Percentiles rank a stretch among this genome's conserved stretches.
These are phyloP conservation scores for Sphaceloma murrayae DNA, from an alignment of 2,329 filamentous ascomycete species.

Conservation along the genomic window DNA sequence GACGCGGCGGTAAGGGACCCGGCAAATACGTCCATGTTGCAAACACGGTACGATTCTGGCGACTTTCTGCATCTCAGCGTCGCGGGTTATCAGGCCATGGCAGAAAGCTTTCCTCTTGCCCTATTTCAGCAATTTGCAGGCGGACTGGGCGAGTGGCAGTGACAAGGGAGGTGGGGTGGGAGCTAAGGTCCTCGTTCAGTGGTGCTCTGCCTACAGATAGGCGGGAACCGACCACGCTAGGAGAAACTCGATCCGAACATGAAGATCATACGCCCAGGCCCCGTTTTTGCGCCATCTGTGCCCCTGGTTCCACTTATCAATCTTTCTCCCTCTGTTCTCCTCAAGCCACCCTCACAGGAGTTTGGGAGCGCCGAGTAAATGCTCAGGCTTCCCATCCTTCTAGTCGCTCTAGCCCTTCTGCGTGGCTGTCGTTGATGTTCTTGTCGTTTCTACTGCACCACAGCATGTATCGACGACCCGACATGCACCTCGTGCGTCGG, in stretches of 20 bases:
- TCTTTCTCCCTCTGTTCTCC: neutral
- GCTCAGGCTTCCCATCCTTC: slow-evolving; percentile 8
- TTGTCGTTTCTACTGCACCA: too few species aligned
- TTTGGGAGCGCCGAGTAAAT: slow-evolving; percentile 11
- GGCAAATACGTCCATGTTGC: slow-evolving; percentile 40
- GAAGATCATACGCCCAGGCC: too few species aligned
- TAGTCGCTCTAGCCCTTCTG: slow-evolving; percentile 3
- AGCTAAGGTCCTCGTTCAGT: too few species aligned
- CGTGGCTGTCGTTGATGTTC: neutral
- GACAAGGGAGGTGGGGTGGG: neutral
- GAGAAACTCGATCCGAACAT: neutral
- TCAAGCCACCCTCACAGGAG: slow-evolving; percentile 2
- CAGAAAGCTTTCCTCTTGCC: slow-evolving; percentile 48
- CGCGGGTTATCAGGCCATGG: slow-evolving; percentile 50
- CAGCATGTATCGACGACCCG: too few species aligned
- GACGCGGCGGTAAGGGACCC: slow-evolving; percentile 47
- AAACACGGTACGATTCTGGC: slow-evolving; percentile 46
- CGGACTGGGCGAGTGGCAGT: slow-evolving; percentile 20
- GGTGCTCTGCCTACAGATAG: too few species aligned
- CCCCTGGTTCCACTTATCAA: neutral
- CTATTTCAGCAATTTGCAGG: slow-evolving; percentile 37
- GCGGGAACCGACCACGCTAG: slow-evolving; percentile 1
- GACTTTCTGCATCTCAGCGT: slow-evolving; percentile 57
- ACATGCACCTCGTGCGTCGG: too few species aligned
- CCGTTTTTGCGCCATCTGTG: too few species aligned